phyloP scores from a whole-genome alignment of 495 filamentous ascomycete species.

The Talaromyces nanjingensis region DNA sequence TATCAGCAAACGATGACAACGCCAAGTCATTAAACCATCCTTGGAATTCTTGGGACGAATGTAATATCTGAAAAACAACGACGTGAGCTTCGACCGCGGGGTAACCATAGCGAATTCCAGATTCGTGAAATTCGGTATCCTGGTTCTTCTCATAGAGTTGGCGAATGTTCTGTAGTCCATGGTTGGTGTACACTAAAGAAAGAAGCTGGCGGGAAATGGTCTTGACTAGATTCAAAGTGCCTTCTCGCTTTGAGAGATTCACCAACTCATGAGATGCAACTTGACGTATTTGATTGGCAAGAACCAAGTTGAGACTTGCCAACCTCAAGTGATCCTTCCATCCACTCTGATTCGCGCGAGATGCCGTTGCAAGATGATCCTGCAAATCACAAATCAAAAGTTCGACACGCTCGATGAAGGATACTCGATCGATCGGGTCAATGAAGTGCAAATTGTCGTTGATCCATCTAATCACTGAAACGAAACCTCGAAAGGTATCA shows the following conservation, averaged over 20 bases:
- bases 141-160: slow-evolving; percentile 59
- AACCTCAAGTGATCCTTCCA: slow-evolving; percentile 18
- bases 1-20: slow-evolving; percentile 5
- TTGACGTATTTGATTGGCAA: slow-evolving; percentile 36
- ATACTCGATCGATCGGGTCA: slow-evolving; percentile 41
- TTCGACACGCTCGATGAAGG: slow-evolving; percentile 28
- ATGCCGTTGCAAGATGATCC: slow-evolving; percentile 20
- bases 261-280: slow-evolving; percentile 34
- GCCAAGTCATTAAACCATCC: slow-evolving; percentile 32
- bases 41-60: slow-evolving; percentile 25
- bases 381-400: slow-evolving; percentile 22
- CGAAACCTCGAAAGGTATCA: slow-evolving; percentile 12
- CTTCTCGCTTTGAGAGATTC: slow-evolving; percentile 13
- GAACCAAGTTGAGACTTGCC: slow-evolving; percentile 27
- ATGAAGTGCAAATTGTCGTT: slow-evolving; percentile 44
- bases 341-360: slow-evolving; percentile 14
- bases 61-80: slow-evolving; percentile 53
- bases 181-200: slow-evolving; percentile 29
- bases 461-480: slow-evolving; percentile 39
- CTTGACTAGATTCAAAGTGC: slow-evolving; percentile 24
- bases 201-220: slow-evolving; percentile 23
- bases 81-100: slow-evolving; percentile 59
- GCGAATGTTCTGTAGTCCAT: slow-evolving; percentile 45
- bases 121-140: slow-evolving; percentile 46
- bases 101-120: slow-evolving; percentile 56